These are phyloP conservation scores for Fusarium longipes DNA, from an alignment of 2,329 filamentous ascomycete species.

Conservation along the genomic window DNA sequence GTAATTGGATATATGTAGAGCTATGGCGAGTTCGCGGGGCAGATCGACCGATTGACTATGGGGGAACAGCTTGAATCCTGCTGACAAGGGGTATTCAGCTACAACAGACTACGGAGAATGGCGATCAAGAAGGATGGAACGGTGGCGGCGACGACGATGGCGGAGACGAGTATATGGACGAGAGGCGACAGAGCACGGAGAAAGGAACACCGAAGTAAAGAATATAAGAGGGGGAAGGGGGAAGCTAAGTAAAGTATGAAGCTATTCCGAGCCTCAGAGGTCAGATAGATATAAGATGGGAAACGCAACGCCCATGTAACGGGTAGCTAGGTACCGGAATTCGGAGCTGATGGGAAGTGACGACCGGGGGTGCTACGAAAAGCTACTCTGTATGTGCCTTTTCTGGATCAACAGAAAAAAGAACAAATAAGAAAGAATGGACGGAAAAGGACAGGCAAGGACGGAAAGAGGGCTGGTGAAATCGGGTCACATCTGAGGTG, in stretches of 20 bases:
- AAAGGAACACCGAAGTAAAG: constrained; percentile 27
- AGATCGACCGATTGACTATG: constrained; percentile 24
- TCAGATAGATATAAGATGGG: constrained; percentile 38
- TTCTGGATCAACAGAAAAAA: constrained; percentile 13
- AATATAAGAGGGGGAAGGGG: constrained; percentile 17
- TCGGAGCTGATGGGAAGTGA: constrained; percentile 38
- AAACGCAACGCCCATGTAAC: constrained; percentile 35
- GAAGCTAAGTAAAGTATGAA: constrained; percentile 40
- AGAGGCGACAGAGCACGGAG: constrained; percentile 22
- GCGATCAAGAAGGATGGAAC: constrained; percentile 18
- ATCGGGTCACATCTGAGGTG: constrained; percentile 35
- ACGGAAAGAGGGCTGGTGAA: constrained; percentile 28
- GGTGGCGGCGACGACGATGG: constrained; percentile 8
- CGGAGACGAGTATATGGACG: constrained; percentile 11
- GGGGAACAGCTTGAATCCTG: constrained; percentile 31
- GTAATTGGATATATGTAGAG: constrained; percentile 33
- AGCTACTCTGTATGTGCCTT: constrained; percentile 10
- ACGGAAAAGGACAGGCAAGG: constrained; percentile 28
- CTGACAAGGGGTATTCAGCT: constrained; percentile 32
- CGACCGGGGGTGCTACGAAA: constrained; percentile 39
- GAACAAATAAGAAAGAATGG: constrained; percentile 16
- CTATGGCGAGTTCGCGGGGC: constrained; percentile 32
- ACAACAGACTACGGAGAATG: constrained; percentile 27
- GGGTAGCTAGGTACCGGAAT: constrained; percentile 38
- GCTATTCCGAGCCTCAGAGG: constrained; percentile 46